phyloP scores from a whole-genome alignment of 768 basidiomycete species.

The Leccinum fibrillosum region DNA sequence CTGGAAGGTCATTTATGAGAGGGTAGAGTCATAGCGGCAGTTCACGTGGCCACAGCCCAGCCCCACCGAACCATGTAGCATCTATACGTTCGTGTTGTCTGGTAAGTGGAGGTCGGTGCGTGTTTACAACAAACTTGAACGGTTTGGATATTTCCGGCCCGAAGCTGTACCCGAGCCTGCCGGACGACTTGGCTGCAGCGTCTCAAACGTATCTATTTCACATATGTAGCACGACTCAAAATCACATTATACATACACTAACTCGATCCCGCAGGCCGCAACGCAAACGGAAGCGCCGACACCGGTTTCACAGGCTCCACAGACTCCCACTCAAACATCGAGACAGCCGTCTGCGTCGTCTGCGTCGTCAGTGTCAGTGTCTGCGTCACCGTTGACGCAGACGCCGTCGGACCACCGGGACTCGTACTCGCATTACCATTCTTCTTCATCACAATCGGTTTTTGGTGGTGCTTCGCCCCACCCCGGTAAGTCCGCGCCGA shows the following conservation, averaged over 20 bases:
- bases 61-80: no score
- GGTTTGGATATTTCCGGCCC: no score
- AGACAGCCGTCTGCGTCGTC: slow-evolving; percentile 1
- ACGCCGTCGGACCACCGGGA: background rate
- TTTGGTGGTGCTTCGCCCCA: slow-evolving; percentile 33
- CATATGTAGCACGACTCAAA: background rate
- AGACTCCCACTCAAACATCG: slow-evolving; percentile 22
- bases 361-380: no score
- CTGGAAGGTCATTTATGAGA: no score
- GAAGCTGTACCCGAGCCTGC: no score
- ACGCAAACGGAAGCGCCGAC: slow-evolving; percentile 24
- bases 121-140: no score
- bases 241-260: background rate
- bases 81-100: no score
- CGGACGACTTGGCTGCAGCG: no score
- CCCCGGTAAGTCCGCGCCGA: slow-evolving; percentile 20
- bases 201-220: no score
- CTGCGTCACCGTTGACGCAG: background rate
- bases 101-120: no score
- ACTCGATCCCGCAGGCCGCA: slow-evolving; percentile 17
- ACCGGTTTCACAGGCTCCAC: slow-evolving; percentile 23
- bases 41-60: no score
- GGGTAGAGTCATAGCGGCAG: no score
- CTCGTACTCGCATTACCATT: background rate
- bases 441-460: slow-evolving; percentile 33